Conservation (phyloP, 2,329 filamentous ascomycete species). For the Neopestalotiopsis sp. region DNA sequence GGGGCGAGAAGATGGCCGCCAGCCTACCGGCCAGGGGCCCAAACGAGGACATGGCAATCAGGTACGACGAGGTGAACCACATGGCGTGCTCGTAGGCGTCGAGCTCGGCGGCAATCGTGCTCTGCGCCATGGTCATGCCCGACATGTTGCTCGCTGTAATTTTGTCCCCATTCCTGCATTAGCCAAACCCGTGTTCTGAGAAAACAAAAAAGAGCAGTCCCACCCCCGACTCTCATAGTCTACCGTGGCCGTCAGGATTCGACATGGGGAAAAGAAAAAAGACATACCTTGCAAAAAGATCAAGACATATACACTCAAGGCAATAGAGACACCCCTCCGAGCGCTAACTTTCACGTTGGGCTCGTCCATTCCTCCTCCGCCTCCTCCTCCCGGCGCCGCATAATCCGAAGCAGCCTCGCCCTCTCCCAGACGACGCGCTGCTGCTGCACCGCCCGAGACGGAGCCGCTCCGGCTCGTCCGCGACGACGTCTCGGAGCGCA, state of each 20-base stretch:
- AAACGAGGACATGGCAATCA: conserved; percentile 66
- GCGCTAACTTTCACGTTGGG: conserved; percentile 37
- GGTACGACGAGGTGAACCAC: conserved; percentile 83
- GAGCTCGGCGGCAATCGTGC: conserved; percentile 75
- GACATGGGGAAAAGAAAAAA: neutral
- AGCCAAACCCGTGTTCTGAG: no score
- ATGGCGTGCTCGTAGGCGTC: conserved; percentile 74
- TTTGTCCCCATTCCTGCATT: neutral
- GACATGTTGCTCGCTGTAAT: conserved; percentile 71
- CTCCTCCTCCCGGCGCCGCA: conserved; percentile 21
- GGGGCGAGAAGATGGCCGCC: conserved; percentile 74
- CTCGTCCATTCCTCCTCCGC: conserved; percentile 22
- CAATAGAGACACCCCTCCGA: conserved; percentile 50
- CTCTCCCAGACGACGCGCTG: neutral
- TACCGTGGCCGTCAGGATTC: neutral
- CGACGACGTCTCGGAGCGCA: conserved; percentile 28
- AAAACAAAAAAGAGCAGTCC: no score
- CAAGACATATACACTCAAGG: conserved; percentile 58
- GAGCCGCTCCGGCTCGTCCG: conserved; percentile 22
- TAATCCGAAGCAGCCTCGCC: no score
- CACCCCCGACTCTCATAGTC: no score
- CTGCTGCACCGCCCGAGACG: neutral
- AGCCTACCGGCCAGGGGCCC: conserved; percentile 76
- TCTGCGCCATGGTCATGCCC: conserved; percentile 82
- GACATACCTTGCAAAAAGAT: conserved; percentile 64